Base-by-base conservation (phyloP, 768 basidiomycete species). In the Zangia roseola region DNA sequence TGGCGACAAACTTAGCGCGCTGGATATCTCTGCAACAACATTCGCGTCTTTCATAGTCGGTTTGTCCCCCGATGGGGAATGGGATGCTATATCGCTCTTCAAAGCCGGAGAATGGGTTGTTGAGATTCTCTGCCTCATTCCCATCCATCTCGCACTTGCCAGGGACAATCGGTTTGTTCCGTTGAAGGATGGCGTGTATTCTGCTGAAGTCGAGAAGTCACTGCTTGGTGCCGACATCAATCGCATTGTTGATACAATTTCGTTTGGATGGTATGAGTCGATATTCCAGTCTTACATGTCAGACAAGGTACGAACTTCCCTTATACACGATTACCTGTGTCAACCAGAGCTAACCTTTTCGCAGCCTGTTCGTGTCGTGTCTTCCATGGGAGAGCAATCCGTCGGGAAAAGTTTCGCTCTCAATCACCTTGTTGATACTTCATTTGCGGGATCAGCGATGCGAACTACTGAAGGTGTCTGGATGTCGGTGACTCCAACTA, bases 381-480 rank as follows among this genome's bases (percentile, higher is more conserved):
- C 83, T 0, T 84, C 82, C 1, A 84, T 84, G 83, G 82, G 81
- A 5, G 82, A 83, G 56, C 83, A 83, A 61, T 83, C 81, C 0
- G 82, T 84, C 1, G 83, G 82, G 6, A 84, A 83, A 53, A 79
- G 76, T 34, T 84, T 74, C 43, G 58, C 76, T 0, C 63, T 83
- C 23, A 83, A 84, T 49, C 83, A 84, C 50, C 66, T 84, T 17
- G 73, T 73, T 1, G 82, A 84, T 53, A 81, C 82, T 0, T 84
- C 83, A 1, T 84, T 85, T 50, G 82, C 81, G 12, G 82, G 83
- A 7, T 79, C 75, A 13, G 83, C 82, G 0, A 82, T 84, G 80
- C 66, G 80, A 26, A 82, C 81, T 5, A 83, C 79, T 54, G 79
- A 82, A 65, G 82, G 82, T 17, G 79, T 84, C 20, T 83, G 82